phyloP scores from a whole-genome alignment of 2,329 filamentous ascomycete species.

The Lecanicillium sp. region DNA sequence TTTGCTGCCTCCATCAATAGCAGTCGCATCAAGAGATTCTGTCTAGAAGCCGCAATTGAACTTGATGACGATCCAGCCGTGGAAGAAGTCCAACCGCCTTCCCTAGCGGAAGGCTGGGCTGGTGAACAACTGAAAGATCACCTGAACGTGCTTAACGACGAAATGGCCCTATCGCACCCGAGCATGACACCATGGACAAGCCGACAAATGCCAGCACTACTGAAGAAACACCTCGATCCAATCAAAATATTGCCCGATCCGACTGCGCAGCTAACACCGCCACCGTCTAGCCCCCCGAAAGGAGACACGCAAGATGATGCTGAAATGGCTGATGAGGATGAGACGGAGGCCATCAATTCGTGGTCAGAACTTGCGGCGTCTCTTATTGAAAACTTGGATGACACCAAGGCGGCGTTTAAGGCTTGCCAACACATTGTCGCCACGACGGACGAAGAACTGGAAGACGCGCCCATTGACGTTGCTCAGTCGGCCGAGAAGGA shows the following conservation, averaged over 20 bases:
- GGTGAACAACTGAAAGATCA: conserved; percentile 56
- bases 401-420: conserved; percentile 16
- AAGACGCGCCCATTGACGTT: conserved; percentile 1
- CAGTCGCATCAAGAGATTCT: conserved; percentile 52
- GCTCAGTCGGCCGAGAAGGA: conserved; percentile 8
- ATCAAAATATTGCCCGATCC: conserved; percentile 56
- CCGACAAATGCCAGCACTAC: conserved; percentile 42
- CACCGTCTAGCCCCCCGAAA: conserved; percentile 17
- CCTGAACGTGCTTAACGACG: conserved; percentile 47
- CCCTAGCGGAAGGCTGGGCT: conserved; percentile 56
- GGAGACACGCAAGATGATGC: background rate
- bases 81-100: conserved; percentile 55
- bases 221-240: conserved; percentile 53
- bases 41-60: conserved; percentile 60
- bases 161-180: conserved; percentile 54
- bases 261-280: conserved; percentile 33
- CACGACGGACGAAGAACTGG: conserved; percentile 21
- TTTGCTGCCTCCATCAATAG: conserved; percentile 54
- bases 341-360: background rate
- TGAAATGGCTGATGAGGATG: background rate
- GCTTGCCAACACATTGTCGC: conserved; percentile 25
- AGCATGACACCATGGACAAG: conserved; percentile 52
- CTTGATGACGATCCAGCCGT: conserved; percentile 60
- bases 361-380: conserved; percentile 7
- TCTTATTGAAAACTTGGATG: background rate